phyloP scores from a whole-genome alignment of 768 basidiomycete genomes.

The Exidia glandulosa region DNA sequence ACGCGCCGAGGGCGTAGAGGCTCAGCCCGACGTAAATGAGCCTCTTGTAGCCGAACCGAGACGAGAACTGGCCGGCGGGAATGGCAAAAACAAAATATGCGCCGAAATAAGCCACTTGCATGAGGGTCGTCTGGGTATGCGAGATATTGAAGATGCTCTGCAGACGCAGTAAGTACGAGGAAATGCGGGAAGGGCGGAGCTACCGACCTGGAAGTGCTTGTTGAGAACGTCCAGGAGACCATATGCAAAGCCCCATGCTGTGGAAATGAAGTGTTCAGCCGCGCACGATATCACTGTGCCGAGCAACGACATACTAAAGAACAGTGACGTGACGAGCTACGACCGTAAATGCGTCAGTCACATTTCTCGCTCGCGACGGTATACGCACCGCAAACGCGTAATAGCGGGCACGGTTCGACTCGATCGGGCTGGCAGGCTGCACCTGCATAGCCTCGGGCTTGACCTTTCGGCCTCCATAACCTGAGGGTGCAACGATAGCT shows the following conservation, averaged over 20 bases:
- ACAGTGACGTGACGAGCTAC: neutral
- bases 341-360: neutral
- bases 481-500: too few species aligned
- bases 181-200: neutral
- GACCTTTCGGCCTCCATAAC: too few species aligned
- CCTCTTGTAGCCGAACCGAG: constrained; percentile 20
- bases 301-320: neutral
- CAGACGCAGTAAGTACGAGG: neutral
- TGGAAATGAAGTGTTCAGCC: neutral
- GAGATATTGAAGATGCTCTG: constrained; percentile 19
- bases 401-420: neutral
- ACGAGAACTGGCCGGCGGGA: neutral
- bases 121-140: constrained; percentile 25
- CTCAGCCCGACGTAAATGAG: constrained; percentile 5
- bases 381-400: neutral
- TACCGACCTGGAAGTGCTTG: constrained; percentile 24
- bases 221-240: constrained; percentile 24
- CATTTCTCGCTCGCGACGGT: neutral
- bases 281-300: neutral
- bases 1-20: constrained; percentile 15
- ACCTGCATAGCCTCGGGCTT: too few species aligned
- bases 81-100: neutral
- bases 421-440: neutral
- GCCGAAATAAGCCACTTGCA: constrained; percentile 23
- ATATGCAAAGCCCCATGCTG: neutral